Base-by-base conservation (phyloP, 257 asterid genomes). In the Schizonepeta tenuifolia region DNA sequence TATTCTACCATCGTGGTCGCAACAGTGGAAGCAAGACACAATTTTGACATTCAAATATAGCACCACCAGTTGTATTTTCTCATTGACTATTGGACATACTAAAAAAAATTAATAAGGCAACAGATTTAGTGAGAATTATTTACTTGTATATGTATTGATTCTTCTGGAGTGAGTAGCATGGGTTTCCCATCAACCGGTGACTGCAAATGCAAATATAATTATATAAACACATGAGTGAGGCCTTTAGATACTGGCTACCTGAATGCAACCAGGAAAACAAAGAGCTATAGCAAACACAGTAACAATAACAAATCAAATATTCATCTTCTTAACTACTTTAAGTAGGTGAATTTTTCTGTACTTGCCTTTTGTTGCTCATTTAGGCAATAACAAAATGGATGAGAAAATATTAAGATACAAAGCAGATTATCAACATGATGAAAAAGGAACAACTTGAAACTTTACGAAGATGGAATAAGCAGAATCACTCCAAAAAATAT, bases 161-260 rank as follows among this genome's bases (percentile, higher is more conserved):
- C 97, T 85, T 95, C 99, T 36, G 99, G 99, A 53, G 99, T 95
- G 63, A 94, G 96, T 26, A 95, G 90, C 99, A 92, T 91, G 58
- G 93, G 98, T 77, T 89, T 94, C 79, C 98, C 99, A 86, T 94
- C 96, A 75, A 94, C 97, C 21, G 99, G 98, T 67, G 99, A 94
- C 99, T 94, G 90, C 83, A 81, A 73, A 81, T 67, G 54, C 31
- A 72, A 81, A 72, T 21, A 79, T 50, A 65, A 59, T n/a, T n/a
- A 46, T 12, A 75, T 47, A 54, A 36, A n/a, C n/a, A n/a, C n/a
- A n/a, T n/a, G 51, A 60, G 38, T 46, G 7, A 78, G 62, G 17
- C 69, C 72, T 31, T 68, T 24, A 49, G 38, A 53, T 22, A 51
- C 36, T 41, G 69, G 28, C 44, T 17, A 61, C 43, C 50, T 26